Base-by-base conservation (phyloP, 2,329 filamentous ascomycete species). In the Diaporthe helianthi region DNA sequence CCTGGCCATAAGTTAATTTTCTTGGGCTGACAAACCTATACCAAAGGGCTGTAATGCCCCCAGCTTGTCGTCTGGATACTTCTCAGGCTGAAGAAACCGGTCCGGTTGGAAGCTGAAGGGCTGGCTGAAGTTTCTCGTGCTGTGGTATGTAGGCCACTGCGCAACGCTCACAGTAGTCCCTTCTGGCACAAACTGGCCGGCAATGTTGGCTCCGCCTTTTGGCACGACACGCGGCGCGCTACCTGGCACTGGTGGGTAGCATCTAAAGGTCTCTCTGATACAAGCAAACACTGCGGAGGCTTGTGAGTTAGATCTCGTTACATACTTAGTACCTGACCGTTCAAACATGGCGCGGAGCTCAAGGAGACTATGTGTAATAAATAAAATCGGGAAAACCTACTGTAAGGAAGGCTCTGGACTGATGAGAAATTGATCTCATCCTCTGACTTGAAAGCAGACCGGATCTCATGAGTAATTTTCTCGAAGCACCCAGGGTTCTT, bases 21-120 rank as follows among this genome's bases (percentile, higher is more conserved):
- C 17, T 44, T 19, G n/a, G n/a, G 12, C 44, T 12, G n/a, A 47
- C 44, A 9, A 24, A 47, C 85, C 84, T 3, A 83, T 66, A 1
- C 80, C 80, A 68, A 87, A 86, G 0, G 85, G 82, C 74, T 86
- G 81, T 58, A 83, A 77, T 1, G 79, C 80, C 0, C 80, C 80
- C 47, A 76, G 77, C 41, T 77, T 79, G 71, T 87, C 85, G 29
- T 73, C 65, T 0, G 72, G 73, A 71, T 81, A 86, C 2, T 75
- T 76, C 12, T 75, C 71, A 9, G 82, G 79, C 17, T 76, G 78
- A 0, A 83, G 73, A 78, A 83, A 87, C 0, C 85, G 79, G 72
- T 87, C 83, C 0, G 86, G 86, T 3, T 77, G 77, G 73, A 82
- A 88, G 0, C 74, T 74, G 29, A 81, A 76, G 0, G 85, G 81